phyloP scores from a whole-genome alignment of 164 flowering plant genomes.

The Vitis rotundifolia region DNA sequence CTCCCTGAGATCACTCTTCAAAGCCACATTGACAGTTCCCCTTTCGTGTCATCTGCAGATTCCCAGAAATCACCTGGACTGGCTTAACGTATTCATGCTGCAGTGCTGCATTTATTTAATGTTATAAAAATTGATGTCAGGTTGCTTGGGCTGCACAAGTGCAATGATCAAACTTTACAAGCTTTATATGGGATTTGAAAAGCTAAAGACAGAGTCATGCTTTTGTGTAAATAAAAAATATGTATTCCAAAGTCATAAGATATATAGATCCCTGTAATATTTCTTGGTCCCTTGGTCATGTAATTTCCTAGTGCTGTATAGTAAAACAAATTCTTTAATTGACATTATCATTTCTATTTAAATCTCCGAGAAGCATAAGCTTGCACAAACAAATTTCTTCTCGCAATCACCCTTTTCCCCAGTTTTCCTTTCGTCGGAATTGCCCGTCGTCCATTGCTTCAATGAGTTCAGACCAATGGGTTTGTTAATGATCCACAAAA shows the following conservation, averaged over 20 bases:
- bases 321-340: slow-evolving; percentile 31
- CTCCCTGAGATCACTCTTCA: slow-evolving; percentile 28
- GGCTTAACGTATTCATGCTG: neutral
- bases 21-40: neutral
- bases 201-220: slow-evolving; percentile 10
- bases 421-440: too few species aligned
- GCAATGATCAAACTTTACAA: slow-evolving; percentile 12
- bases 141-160: neutral
- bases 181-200: slow-evolving; percentile 12
- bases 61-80: neutral
- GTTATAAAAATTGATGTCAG: too few species aligned
- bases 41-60: neutral
- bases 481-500: too few species aligned
- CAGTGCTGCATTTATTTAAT: neutral
- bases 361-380: neutral
- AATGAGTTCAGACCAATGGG: too few species aligned
- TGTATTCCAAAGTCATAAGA: slow-evolving; percentile 7
- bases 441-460: too few species aligned
- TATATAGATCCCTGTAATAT: slow-evolving; percentile 23
- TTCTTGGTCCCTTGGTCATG: slow-evolving; percentile 5
- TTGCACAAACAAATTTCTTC: too few species aligned
- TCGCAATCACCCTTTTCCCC: too few species aligned
- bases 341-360: neutral
- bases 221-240: slow-evolving; percentile 30
- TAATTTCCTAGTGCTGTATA: slow-evolving; percentile 24